These are phyloP conservation scores for Pseudopithomyces chartarum DNA, from an alignment of 2,329 filamentous ascomycete genomes.

Conservation along the genomic window DNA sequence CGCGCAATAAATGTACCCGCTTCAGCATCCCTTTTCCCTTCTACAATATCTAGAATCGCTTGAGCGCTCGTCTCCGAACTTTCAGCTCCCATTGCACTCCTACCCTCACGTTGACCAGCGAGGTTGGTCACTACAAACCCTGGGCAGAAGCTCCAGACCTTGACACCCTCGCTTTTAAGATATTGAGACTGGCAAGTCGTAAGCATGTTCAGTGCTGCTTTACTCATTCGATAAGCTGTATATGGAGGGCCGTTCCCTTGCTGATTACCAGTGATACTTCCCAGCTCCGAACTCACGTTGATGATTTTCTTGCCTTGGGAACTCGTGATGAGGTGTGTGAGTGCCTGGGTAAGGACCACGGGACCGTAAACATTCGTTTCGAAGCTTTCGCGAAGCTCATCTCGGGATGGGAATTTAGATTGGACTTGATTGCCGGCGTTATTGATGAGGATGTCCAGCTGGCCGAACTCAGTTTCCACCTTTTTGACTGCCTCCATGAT, in stretches of 20 bases:
- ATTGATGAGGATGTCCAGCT: constrained; percentile 83
- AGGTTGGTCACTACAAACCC: constrained; percentile 39
- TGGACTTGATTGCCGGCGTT: constrained; percentile 69
- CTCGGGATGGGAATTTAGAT: constrained; percentile 16
- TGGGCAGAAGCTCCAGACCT: constrained; percentile 38
- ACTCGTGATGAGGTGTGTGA: constrained; percentile 41
- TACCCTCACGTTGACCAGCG: constrained; percentile 24
- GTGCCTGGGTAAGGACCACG: constrained; percentile 35
- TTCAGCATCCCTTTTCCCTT: constrained; percentile 37
- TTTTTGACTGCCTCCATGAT: constrained; percentile 41
- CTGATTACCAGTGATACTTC: constrained; percentile 29
- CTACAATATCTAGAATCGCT: constrained; percentile 36
- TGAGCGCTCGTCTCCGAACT: constrained; percentile 39
- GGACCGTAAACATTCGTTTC: constrained; percentile 47
- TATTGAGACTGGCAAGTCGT: constrained; percentile 47
- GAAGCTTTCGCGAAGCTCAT: constrained; percentile 27
- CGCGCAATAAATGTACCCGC: constrained; percentile 29
- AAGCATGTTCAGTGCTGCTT: constrained; percentile 45
- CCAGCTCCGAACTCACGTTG: constrained; percentile 42
- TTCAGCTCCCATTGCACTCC: constrained; percentile 23
- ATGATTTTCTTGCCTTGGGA: constrained; percentile 35
- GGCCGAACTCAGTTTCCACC: constrained; percentile 31
- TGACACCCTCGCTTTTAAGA: constrained; percentile 26
- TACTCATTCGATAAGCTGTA: constrained; percentile 41
- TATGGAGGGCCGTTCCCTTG: neutral